Conservation (phyloP, 345 rosid species). For the Citrus inodora region DNA sequence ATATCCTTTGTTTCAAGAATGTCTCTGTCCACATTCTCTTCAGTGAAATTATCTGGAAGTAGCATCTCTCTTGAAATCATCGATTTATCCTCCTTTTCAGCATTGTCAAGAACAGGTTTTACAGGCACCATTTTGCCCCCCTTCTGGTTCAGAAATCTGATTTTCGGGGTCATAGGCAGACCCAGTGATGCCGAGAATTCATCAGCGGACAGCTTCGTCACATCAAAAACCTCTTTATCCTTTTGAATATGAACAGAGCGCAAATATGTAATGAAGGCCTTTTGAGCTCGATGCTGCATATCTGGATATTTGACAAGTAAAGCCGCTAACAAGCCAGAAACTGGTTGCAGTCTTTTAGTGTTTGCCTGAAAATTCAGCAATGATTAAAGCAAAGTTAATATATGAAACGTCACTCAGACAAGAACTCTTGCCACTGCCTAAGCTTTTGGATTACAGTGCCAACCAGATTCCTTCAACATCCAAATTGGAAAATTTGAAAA, state of each 20-base stretch:
- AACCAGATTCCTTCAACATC: background rate
- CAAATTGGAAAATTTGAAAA: background rate
- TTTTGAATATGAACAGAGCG: constrained; percentile 77
- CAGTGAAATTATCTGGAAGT: constrained; percentile 34
- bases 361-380: constrained; percentile 53
- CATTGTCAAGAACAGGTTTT: constrained; percentile 28
- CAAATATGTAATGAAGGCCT: constrained; percentile 79
- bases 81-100: constrained; percentile 21
- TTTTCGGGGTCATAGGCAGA: constrained; percentile 77
- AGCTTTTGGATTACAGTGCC: background rate
- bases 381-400: constrained; percentile 6
- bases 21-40: constrained; percentile 31
- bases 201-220: constrained; percentile 58
- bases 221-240: constrained; percentile 89
- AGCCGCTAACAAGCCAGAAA: constrained; percentile 59
- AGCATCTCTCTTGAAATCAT: constrained; percentile 28
- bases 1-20: constrained; percentile 35
- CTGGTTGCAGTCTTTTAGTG: constrained; percentile 57
- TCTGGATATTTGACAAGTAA: constrained; percentile 70
- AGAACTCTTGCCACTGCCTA: background rate
- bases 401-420: background rate
- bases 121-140: constrained; percentile 31
- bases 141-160: constrained; percentile 60
- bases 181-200: constrained; percentile 90
- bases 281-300: constrained; percentile 69